Percentiles rank a stretch among this genome's conserved stretches.
Evolutionary conservation across 768 basidiomycete genomes (phyloP).

Genomic region (Cystofilobasidium bisporidii): DNA sequence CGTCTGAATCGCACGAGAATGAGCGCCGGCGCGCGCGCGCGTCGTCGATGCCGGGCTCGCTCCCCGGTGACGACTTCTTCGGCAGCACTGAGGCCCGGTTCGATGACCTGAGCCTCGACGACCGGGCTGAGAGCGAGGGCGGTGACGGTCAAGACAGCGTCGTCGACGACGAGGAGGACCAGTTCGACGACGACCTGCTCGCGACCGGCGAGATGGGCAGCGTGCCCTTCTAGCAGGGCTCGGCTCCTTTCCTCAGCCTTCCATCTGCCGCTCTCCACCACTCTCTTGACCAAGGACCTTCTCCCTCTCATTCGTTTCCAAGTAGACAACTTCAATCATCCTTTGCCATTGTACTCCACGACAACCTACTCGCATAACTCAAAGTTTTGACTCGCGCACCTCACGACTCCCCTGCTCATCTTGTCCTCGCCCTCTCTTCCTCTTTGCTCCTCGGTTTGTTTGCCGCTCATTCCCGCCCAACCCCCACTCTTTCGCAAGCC

Average conservation of each 20-base stretch:
- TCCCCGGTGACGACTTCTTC: constrained; percentile 30
- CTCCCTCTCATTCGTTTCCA: too few relatives aligned
- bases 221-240: constrained; percentile 34
- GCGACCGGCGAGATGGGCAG: constrained; percentile 71
- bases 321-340: too few relatives aligned
- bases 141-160: constrained; percentile 36
- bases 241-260: too few relatives aligned
- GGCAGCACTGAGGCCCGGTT: constrained; percentile 34
- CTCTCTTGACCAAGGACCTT: too few relatives aligned
- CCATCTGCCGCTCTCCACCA: too few relatives aligned
- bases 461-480: neutral
- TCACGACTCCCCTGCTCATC: too few relatives aligned
- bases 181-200: constrained; percentile 67
- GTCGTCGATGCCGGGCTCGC: constrained; percentile 28
- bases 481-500: too few relatives aligned
- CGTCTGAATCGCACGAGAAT: neutral
- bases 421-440: too few relatives aligned
- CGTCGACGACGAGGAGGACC: constrained; percentile 44
- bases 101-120: constrained; percentile 34
- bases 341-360: too few relatives aligned
- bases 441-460: neutral
- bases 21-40: constrained; percentile 7
- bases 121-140: constrained; percentile 38
- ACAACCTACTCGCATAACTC: too few relatives aligned
- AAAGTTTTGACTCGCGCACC: too few relatives aligned